Base-by-base conservation (phyloP, 306 rosid genomes). In the Potentilla sterilis region DNA sequence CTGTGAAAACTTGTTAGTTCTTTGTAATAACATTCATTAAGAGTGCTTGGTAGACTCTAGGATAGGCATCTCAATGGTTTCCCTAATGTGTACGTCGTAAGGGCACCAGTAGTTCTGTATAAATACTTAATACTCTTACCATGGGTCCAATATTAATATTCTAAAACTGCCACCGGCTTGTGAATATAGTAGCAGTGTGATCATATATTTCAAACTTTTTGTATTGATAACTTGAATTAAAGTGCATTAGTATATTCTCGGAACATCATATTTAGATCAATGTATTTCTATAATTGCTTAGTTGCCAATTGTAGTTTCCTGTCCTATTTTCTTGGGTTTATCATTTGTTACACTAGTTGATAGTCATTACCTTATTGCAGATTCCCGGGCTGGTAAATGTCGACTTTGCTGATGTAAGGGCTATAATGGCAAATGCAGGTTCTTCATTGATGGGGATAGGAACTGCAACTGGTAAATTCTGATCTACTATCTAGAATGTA, bases 351-450 rank as follows among this genome's bases (percentile, higher is more conserved):
- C 52, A 67, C 73, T 67, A 69, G 76, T 57, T 66, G 48, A 76
- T 76, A 24, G 38, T 61, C 58, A 69, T 76, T 74, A 82, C 54
- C 69, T 57, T 78, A 82, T 71, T 84, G 85, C 91, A 93, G 97
- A 86, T 93, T 77, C 98, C 98, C 4, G 98, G 98, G 59, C 83
- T 91, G 69, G 98, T 89, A 34, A 93, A 93, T 78, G 98, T 91
- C 69, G 98, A 93, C 83, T 93, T 93, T 87, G 98, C 98, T 28
- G 97, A 93, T 81, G 97, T 93, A 64, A 88, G 96, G 72, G 96
- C 98, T 78, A 89, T 93, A 87, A 93, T 93, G 97, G 98, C 92
- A 71, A 91, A 85, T 78, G 98, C 97, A 15, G 98, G 98, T 71
- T 93, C 98, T 83, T 93, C 96, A 61, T 77, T 91, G 83, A 89